Evolutionary conservation across 2,329 filamentous ascomycete species (phyloP).

Genomic region (Fusarium sp.): DNA sequence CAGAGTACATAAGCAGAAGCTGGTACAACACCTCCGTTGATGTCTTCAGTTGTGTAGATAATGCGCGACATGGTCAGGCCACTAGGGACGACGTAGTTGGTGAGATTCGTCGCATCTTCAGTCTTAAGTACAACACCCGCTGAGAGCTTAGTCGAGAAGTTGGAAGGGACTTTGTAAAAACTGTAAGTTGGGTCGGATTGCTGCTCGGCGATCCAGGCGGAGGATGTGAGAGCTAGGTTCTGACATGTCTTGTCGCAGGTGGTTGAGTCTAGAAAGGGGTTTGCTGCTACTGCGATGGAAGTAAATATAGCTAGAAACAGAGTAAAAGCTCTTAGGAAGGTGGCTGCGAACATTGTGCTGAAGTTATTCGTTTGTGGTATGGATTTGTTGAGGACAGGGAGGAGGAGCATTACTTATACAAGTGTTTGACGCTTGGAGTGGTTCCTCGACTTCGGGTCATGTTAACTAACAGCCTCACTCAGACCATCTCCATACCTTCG

Average conservation of each 20-base stretch:
- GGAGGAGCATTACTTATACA: background rate
- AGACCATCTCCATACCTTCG: background rate
- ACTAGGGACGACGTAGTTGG: constrained; percentile 26
- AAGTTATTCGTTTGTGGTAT: background rate
- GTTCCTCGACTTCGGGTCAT: background rate
- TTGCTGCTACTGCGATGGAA: background rate
- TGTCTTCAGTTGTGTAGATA: constrained; percentile 31
- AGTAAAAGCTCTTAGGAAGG: background rate
- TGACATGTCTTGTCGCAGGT: constrained; percentile 11
- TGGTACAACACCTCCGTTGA: constrained; percentile 18
- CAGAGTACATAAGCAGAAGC: constrained; percentile 25
- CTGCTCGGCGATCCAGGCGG: constrained; percentile 9
- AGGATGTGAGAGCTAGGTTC: background rate
- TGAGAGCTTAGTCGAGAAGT: background rate
- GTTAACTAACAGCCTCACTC: background rate
- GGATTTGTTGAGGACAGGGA: background rate
- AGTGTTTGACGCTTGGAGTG: too few species aligned
- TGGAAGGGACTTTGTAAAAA: constrained; percentile 11
- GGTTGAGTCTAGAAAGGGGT: constrained; percentile 11
- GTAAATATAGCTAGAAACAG: background rate
- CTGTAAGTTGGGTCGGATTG: constrained; percentile 11
- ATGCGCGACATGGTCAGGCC: constrained; percentile 34
- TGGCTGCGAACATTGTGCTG: background rate
- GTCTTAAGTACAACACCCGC: background rate
- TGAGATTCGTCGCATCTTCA: constrained; percentile 19